Evolutionary conservation across 129 eudicot species (phyloP).

Genomic region (Pulicaria dysenterica): DNA sequence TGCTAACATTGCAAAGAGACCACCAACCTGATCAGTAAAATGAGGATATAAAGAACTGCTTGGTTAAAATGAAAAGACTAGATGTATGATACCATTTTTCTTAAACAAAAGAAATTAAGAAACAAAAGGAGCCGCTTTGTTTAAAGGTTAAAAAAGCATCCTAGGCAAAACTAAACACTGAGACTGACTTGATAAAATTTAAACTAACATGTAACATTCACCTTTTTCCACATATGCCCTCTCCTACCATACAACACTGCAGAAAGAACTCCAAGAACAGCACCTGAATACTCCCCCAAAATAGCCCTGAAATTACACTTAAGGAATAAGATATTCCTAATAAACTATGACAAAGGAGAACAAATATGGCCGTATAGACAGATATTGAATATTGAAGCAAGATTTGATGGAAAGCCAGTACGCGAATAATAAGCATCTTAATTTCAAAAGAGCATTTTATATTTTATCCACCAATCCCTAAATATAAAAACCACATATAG

Average conservation of each 20-base stretch:
- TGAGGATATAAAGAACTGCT: neutral
- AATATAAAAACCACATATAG: neutral
- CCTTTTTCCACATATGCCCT: constrained; percentile 83
- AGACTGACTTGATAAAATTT: neutral
- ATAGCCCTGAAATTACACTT: constrained; percentile 58
- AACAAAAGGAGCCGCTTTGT: neutral
- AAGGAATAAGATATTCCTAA: constrained; percentile 7
- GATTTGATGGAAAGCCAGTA: neutral
- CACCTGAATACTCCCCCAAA: constrained; percentile 91
- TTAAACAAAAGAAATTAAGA: neutral
- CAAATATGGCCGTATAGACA: neutral
- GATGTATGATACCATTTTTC: neutral
- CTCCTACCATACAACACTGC: constrained; percentile 83
- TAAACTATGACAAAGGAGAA: neutral
- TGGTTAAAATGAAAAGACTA: constrained; percentile 7
- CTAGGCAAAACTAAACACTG: neutral
- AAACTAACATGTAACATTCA: constrained; percentile 21
- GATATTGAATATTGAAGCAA: neutral
- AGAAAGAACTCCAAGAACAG: constrained; percentile 92
- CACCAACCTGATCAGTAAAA: constrained; percentile 64
- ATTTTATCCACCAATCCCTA: neutral
- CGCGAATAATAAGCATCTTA: neutral
- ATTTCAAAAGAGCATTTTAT: neutral
- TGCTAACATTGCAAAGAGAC: constrained; percentile 85
- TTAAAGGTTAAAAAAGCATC: neutral